These are phyloP conservation scores for Melaleuca quinquenervia DNA, from an alignment of 345 rosid species.

Conservation along the genomic window DNA sequence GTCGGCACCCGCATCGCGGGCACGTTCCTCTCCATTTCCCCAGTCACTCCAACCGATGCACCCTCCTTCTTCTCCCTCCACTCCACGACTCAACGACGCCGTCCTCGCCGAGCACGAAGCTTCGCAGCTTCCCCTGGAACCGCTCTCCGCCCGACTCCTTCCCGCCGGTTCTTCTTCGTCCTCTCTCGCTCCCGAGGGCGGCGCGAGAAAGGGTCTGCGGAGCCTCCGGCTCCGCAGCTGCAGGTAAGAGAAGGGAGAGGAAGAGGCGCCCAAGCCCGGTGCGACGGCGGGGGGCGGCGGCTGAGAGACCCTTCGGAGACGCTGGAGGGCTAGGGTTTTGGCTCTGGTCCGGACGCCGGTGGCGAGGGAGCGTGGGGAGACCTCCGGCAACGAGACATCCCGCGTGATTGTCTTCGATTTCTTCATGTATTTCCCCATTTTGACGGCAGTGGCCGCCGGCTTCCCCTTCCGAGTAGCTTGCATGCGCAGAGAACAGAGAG, in stretches of 20 bases:
- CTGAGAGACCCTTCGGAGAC: slow-evolving; percentile 18
- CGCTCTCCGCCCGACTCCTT: background rate
- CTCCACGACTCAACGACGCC: slow-evolving; percentile 2
- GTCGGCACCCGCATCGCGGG: slow-evolving; percentile 13
- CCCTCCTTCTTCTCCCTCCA: slow-evolving; percentile 6
- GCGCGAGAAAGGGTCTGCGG: slow-evolving; percentile 18
- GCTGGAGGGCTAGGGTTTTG: slow-evolving; percentile 60
- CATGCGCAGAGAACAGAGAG: background rate
- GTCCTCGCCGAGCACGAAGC: slow-evolving; percentile 1
- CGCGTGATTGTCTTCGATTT: slow-evolving; percentile 42
- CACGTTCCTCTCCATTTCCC: background rate
- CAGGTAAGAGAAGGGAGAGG: slow-evolving; percentile 34
- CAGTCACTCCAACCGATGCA: background rate
- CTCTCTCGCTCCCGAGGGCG: background rate
- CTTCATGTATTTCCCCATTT: slow-evolving; percentile 78
- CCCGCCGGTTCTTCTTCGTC: background rate
- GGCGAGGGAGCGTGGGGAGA: slow-evolving; percentile 19
- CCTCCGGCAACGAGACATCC: slow-evolving; percentile 52
- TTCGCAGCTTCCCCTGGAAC: background rate
- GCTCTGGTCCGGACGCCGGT: slow-evolving; percentile 83
- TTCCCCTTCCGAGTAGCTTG: slow-evolving; percentile 7
- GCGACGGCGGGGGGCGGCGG: background rate
- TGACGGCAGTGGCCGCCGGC: slow-evolving; percentile 22
- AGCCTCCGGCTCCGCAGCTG: slow-evolving; percentile 95
- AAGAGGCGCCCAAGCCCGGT: background rate